phyloP scores from a whole-genome alignment of 108 stramenopile species.

The Cyclotella choctawhatcheeana region DNA sequence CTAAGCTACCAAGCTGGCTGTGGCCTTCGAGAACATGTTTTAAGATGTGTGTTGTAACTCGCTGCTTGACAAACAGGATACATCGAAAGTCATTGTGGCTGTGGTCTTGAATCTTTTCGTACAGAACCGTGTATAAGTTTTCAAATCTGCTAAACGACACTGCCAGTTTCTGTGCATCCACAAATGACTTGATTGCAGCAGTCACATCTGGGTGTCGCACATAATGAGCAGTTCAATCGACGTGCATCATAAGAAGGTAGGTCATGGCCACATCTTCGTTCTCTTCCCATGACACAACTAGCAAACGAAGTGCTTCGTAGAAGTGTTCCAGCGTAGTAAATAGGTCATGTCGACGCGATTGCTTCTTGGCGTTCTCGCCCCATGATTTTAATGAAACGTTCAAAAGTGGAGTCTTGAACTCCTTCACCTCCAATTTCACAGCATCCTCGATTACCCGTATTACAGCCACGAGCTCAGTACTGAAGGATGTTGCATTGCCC shows the following conservation, averaged over 20 bases:
- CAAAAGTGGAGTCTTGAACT: constrained; percentile 20
- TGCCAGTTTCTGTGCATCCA: background rate
- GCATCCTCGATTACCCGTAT: constrained; percentile 12
- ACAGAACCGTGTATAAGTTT: constrained; percentile 1
- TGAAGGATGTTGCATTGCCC: constrained; percentile 16
- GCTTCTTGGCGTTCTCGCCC: constrained; percentile 30
- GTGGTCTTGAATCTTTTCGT: constrained; percentile 8
- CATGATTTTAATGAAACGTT: constrained; percentile 5
- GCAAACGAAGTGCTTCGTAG: constrained; percentile 20
- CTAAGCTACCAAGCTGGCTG: background rate
- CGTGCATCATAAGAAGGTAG: constrained; percentile 33
- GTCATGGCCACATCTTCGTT: constrained; percentile 27
- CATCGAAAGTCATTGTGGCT: constrained; percentile 12
- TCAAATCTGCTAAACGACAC: background rate
- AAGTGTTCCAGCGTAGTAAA: constrained; percentile 16
- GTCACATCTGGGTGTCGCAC: background rate
- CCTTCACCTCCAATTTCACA: background rate
- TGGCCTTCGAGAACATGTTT: constrained; percentile 12
- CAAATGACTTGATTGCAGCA: background rate
- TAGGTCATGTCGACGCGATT: background rate
- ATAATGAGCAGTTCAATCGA: background rate
- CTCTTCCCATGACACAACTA: constrained; percentile 30
- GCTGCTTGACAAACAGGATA: constrained; percentile 22
- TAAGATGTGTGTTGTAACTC: constrained; percentile 15
- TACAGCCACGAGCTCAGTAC: constrained; percentile 15